Base-by-base conservation (phyloP, 441 rosid genomes). In the Aquilaria agallochum region DNA sequence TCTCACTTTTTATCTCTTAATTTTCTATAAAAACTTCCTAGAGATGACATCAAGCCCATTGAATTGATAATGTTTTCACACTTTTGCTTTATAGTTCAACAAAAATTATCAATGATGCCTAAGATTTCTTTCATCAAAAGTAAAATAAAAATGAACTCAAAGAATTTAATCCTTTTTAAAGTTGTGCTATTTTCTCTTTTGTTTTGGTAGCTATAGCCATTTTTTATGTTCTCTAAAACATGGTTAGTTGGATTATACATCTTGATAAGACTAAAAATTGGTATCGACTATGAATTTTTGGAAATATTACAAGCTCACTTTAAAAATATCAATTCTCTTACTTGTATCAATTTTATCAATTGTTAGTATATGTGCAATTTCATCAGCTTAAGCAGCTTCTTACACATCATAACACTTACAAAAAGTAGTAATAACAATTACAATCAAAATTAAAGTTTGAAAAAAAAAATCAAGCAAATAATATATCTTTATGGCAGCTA, bases 231-330 rank as follows among this genome's bases (percentile, higher is more conserved):
- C 7, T 40, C 33, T 30, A 63, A 42, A 54, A 66, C 50, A 2
- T 0, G 0, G 12, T 33, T 54, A 42, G 62, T 58, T 11, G 47
- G 11, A 9, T 9, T 12, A 42, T 20, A 72, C 46, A 67, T 50
- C 9, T 20, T 6, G 4, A 67, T 4, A 1, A 72, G n/a, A 4
- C 31, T 58, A 36, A 15, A 55, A 11, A 68, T 3, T 9, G 32
- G 48, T 15, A 50, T 13, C 11, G 53, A 55, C 33, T 55, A 49
- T 31, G 59, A 72, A 33, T 66, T 15, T 45, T 36, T 33, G 3
- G 15, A 53, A 31, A 63, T 53, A 50, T 68, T 59, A 1, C 55
- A 2, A 9, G 46, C 55, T 27, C 54, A 12, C 32, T 50, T 4
- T 4, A 63, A 55, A 36, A 31, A 45, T 0, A 12, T 11, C 1